These are phyloP conservation scores for Cadophora luteo-olivacea DNA, from an alignment of 2,329 filamentous ascomycete species.

Conservation along the genomic window DNA sequence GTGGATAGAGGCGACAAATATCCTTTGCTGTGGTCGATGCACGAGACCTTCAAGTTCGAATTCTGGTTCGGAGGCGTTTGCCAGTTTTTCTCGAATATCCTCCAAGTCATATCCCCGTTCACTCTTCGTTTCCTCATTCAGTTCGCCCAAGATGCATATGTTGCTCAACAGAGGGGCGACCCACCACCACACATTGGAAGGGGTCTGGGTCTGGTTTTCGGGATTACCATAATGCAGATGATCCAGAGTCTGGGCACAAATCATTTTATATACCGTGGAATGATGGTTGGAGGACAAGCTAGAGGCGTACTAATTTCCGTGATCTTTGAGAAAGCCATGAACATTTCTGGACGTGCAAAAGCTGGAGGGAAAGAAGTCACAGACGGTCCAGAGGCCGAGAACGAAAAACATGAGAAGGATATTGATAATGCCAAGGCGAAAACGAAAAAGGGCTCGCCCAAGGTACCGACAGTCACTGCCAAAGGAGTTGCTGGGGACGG, in stretches of 20 bases:
- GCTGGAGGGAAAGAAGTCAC: slow-evolving; percentile 72
- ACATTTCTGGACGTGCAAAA: slow-evolving; percentile 84
- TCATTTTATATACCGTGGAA: slow-evolving; percentile 91
- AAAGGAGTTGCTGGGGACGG: slow-evolving; percentile 70
- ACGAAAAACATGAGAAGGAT: slow-evolving; percentile 51
- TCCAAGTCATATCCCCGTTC: slow-evolving; percentile 86
- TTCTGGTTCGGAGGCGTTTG: slow-evolving; percentile 85
- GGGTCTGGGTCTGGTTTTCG: slow-evolving; percentile 84
- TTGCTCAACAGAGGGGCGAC: slow-evolving; percentile 57
- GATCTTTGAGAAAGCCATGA: slow-evolving; percentile 93
- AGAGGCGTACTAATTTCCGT: slow-evolving; percentile 82
- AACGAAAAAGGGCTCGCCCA: slow-evolving; percentile 50
- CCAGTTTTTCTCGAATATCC: slow-evolving; percentile 73
- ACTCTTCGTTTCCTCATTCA: slow-evolving; percentile 84
- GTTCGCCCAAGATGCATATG: slow-evolving; percentile 82
- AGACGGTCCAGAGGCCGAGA: slow-evolving; percentile 47
- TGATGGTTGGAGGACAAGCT: slow-evolving; percentile 87
- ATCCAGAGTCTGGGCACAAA: slow-evolving; percentile 81
- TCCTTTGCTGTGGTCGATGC: slow-evolving; percentile 79
- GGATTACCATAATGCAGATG: slow-evolving; percentile 85
- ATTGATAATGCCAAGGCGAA: slow-evolving; percentile 49
- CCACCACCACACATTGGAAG: slow-evolving; percentile 72
- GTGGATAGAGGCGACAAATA: slow-evolving; percentile 71
- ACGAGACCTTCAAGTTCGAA: slow-evolving; percentile 85
- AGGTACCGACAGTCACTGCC: slow-evolving; percentile 48